Conservation (phyloP, 2,329 filamentous ascomycete genomes). For the Aciculosporium take region DNA sequence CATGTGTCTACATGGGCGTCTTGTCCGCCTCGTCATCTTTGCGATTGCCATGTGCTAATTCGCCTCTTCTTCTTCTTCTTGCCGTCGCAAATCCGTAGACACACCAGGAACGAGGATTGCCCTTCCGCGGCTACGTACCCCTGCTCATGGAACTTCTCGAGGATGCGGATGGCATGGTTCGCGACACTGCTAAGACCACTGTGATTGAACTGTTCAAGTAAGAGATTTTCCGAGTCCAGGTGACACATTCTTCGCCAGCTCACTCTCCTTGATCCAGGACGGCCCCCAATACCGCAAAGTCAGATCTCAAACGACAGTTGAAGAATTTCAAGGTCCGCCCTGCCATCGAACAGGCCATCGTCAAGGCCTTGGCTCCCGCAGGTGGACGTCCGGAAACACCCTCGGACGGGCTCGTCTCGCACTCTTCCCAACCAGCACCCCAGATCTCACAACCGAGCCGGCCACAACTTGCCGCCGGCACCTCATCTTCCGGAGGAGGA, state of each 20-base stretch:
- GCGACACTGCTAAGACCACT: slow-evolving; percentile 68
- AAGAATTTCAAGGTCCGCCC: slow-evolving; percentile 74
- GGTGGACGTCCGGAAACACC: slow-evolving; percentile 28
- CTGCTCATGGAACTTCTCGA: slow-evolving; percentile 75
- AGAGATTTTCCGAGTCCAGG: no score
- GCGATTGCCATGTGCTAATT: slow-evolving; percentile 10
- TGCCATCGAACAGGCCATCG: slow-evolving; percentile 69
- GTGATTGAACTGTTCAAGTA: slow-evolving; percentile 80
- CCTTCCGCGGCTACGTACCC: slow-evolving; percentile 73
- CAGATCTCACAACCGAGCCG: slow-evolving; percentile 19
- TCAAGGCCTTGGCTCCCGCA: slow-evolving; percentile 53
- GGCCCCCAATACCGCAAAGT: slow-evolving; percentile 71
- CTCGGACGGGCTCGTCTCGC: slow-evolving; percentile 21
- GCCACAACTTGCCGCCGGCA: slow-evolving; percentile 33
- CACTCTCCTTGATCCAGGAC: slow-evolving; percentile 30
- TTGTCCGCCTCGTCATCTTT: background rate
- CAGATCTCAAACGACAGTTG: slow-evolving; percentile 76
- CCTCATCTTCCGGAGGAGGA: slow-evolving; percentile 33
- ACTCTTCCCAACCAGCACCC: background rate
- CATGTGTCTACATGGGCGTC: no score
- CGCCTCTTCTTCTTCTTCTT: background rate
- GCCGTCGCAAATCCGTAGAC: slow-evolving; percentile 40
- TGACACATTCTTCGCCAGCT: background rate
- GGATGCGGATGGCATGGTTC: slow-evolving; percentile 76
- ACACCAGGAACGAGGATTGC: slow-evolving; percentile 64